Evolutionary conservation across 805 yeast species (phyloP), one percentile per base, ranked within the genome.

Genomic region (Ogataea populi-albae): DNA sequence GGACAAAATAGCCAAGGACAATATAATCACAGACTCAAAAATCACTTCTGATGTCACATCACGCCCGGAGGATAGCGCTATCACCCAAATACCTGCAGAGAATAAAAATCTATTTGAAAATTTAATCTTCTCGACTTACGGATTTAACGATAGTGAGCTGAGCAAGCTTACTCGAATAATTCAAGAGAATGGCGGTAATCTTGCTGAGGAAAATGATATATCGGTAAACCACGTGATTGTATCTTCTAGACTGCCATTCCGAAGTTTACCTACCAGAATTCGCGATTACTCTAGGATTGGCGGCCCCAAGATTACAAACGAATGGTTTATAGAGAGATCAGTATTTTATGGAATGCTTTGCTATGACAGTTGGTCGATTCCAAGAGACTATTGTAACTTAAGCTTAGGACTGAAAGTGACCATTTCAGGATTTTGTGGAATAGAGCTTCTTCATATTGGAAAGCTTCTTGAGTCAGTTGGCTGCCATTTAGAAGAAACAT

Each of bases 391-490:
- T 8, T 24, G 42, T 39, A 47, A 36, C 51, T 65, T 46, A 43
- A 61, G 25, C 34, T 52, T 39, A 34, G 32, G 38, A 26, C 29
- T 65, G 41, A 53, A 83, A 9, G 39, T 59, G 3, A 49, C 52
- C 23, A 39, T 56, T 4, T 50, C 63, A 0, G 64, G 64, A 12
- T 59, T 59, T 29, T 34, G 23, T 11, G 61, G 59, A 2, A 35
- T 59, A 14, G 64, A 59, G 29, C 45, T 45, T 16, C 35, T 52
- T 4, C 64, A 59, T 33, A 27, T 55, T 3, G 76, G 73, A 6
- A 82, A 83, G 51, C 66, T 91, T 28, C 66, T 86, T 6, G 50
- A 63, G 14, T 52, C 71, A 19, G 49, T 83, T 17, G 79, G 81
- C 17, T 75, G 81, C 34, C 63, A 65, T 26, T 67, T 69, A 35